phyloP scores from a whole-genome alignment of 352 stramenopile species.

The Globisporangium nunn region DNA sequence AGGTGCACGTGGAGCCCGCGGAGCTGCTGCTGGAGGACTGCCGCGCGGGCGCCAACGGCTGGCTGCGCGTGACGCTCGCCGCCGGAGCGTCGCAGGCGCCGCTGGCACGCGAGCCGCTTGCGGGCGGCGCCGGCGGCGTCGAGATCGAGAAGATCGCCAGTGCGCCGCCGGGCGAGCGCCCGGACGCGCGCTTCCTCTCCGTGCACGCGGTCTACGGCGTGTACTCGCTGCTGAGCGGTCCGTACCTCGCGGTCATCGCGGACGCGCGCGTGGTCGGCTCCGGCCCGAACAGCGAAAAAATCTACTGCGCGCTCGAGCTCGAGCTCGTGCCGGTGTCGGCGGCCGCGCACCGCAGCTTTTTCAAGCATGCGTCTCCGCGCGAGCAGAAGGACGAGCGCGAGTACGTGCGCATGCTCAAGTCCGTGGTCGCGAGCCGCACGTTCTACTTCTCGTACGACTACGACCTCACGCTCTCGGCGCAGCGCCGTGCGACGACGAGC shows the following conservation, averaged over 20 bases:
- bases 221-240: slow-evolving; percentile 52
- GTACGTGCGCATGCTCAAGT: slow-evolving; percentile 55
- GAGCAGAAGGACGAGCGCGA: slow-evolving; percentile 46
- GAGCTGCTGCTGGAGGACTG: slow-evolving; percentile 81
- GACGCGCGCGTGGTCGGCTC: slow-evolving; percentile 56
- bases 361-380: slow-evolving; percentile 42
- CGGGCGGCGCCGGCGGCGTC: slow-evolving; percentile 12
- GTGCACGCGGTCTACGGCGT: slow-evolving; percentile 58
- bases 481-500: slow-evolving; percentile 27
- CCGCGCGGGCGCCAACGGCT: slow-evolving; percentile 50
- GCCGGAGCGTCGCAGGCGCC: slow-evolving; percentile 1
- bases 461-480: slow-evolving; percentile 53
- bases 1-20: slow-evolving; percentile 58
- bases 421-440: slow-evolving; percentile 33
- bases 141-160: slow-evolving; percentile 43
- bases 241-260: slow-evolving; percentile 48
- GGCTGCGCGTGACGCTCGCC: slow-evolving; percentile 39
- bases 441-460: slow-evolving; percentile 75
- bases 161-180: slow-evolving; percentile 28
- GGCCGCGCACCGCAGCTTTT: slow-evolving; percentile 39
- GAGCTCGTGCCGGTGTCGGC: slow-evolving; percentile 45
- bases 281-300: slow-evolving; percentile 45
- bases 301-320: slow-evolving; percentile 49
- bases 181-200: slow-evolving; percentile 23
- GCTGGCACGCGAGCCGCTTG: background rate